Base-by-base conservation (phyloP, 1,284 basidiomycete genomes). In the Leccinum holopus region DNA sequence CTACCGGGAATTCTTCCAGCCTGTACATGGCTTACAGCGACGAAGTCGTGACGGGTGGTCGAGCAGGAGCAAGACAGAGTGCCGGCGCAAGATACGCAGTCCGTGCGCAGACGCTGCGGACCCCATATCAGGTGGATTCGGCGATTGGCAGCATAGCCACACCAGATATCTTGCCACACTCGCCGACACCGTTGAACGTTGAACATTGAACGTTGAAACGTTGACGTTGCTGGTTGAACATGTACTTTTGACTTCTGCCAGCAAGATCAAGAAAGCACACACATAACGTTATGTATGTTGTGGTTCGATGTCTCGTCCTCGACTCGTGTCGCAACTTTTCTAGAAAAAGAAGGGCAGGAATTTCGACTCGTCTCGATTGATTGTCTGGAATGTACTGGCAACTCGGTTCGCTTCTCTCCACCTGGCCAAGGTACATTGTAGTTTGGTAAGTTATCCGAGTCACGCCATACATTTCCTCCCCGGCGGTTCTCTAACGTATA, bases 1-100 rank as follows among this genome's bases (percentile, higher is more conserved):
- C 93, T 18, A 88, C 72, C 6, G 90, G 90, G 7, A 92, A 67
- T 60, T 87, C 81, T 25, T 79, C 68, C 25, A 89, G 66, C 58
- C 67, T 69, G 10, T 74, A 59, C 76, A 80, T 78, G 58, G 30
- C 49, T 25, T 33, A 14, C 11, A 51, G 55, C 44, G 25, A 53
- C 37, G 25, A n/a, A 54, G 51, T 59, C 41, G 41, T 44, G 41
- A 44, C 3, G 25, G 3, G 11, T 47, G 16, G 56, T 51, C 39
- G 32, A 53, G 47, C 7, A 57, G 8, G 55, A 57, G 47, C 52
- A 66, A 58, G 57, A 28, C n/a, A 21, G 44, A 53, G 21, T 49
- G 21, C 12, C 16, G 37, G 14, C 10, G 32, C 28, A 25, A 39
- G 44, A 63, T 56, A 49, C 39, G 32, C 16, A 32, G 55, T 58